Evolutionary conservation across 2,329 filamentous ascomycete genomes (phyloP), one percentile per base, ranked within the genome.

Genomic region (Aureobasidium sp.): DNA sequence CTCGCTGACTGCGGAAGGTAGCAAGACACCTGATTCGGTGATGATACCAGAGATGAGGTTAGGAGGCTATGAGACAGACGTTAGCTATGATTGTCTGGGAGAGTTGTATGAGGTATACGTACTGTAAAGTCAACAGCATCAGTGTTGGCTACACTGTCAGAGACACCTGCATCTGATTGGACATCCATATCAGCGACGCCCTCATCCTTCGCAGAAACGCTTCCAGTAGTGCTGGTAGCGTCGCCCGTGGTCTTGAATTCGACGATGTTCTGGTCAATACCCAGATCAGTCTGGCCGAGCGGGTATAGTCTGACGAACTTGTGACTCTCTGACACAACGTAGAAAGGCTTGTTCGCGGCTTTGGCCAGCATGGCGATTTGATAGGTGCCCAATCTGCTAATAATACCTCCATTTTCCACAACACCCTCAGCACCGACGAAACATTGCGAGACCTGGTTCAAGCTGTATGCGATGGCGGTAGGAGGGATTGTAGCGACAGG

Each of bases 301-400:
- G 93, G 90, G 69, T 92, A 94, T 61, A 94, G 82, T 69, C 91
- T 84, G 50, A 95, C 91, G 72, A 99, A 97, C 77, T 99, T 99
- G 80, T 99, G 94, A 69, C 90, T 95, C 78, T 99, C 94, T 1
- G 89, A 89, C 5, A 94, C 91, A 20, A 96, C 91, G 70, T 95
- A 96, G 68, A 97, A 90, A 0, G 89, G 89, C 65, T 90, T 87
- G 42, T 87, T 84, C 64, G 83, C 82, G 15, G 83, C 83, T 69
- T 87, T 87, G 5, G 92, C 91, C 58, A 97, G 78, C 67, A 91
- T 79, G 1, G 90, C 92, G 68, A 97, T 87, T 77, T 96, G 91
- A 68, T 90, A 93, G 4, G 85, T 87, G 29, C 93, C 93, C 76
- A 97, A 84, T 53, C 92, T 82, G 27, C 89, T 93, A 67, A 99